Evolutionary conservation across 2,329 filamentous ascomycete species (phyloP).

Genomic region (Acarospora socialis): DNA sequence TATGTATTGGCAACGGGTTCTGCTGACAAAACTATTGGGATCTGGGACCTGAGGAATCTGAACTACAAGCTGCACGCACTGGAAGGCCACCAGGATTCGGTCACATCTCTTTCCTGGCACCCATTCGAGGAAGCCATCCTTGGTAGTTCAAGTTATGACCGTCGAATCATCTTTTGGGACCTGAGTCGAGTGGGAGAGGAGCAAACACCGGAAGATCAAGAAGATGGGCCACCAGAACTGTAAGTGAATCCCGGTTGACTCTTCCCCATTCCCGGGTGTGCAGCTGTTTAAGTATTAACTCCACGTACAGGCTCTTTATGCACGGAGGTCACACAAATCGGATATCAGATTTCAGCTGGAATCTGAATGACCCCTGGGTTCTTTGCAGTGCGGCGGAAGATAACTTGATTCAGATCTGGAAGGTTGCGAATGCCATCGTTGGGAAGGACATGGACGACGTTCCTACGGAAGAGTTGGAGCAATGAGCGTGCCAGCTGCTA

Average conservation of each 20-base stretch:
- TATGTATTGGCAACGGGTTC: constrained; percentile 84
- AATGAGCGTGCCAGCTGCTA: too few relatives aligned
- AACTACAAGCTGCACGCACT: constrained; percentile 81
- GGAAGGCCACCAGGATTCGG: constrained; percentile 75
- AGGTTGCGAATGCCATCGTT: constrained; percentile 68
- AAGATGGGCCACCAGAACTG: constrained; percentile 91
- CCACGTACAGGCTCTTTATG: constrained; percentile 93
- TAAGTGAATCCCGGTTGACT: constrained; percentile 34
- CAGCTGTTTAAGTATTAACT: too few relatives aligned
- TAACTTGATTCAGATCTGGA: constrained; percentile 92
- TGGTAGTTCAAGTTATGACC: constrained; percentile 83
- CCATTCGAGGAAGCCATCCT: constrained; percentile 78
- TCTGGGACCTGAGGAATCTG: constrained; percentile 90
- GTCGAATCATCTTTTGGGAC: constrained; percentile 94
- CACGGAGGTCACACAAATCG: constrained; percentile 97
- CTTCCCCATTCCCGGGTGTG: neutral
- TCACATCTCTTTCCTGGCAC: constrained; percentile 90
- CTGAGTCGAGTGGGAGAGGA: constrained; percentile 83
- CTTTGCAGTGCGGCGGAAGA: constrained; percentile 93
- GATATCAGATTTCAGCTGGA: constrained; percentile 95
- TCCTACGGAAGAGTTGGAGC: constrained; percentile 62
- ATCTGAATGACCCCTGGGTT: constrained; percentile 90
- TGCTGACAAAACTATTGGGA: constrained; percentile 82
- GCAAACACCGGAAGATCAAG: constrained; percentile 84
- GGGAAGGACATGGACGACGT: constrained; percentile 63